Evolutionary conservation across 345 rosid genomes (phyloP), one percentile per base, ranked within the genome.

Genomic region (Litchi chinensis): DNA sequence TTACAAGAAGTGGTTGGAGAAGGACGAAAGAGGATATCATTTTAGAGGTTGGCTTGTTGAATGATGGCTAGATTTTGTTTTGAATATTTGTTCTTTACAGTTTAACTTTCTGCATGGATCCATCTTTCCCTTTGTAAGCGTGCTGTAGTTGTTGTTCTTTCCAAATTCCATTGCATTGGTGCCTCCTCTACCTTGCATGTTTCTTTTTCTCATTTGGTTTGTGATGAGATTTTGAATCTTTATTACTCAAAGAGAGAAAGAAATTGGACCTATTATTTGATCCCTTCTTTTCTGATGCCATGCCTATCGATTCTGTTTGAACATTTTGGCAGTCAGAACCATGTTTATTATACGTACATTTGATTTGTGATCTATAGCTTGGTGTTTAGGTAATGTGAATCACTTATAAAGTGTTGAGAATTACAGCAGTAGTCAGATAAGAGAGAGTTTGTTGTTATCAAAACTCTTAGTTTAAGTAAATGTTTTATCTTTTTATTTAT

Each of bases 11-110:
- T 66, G 99, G 98, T 74, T 94, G 99, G 99, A 78, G 69, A 85
- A 91, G 97, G 89, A 94, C 98, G 6, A 96, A 96, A 87, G 97
- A 90, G 2, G 98, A 96, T 73, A 48, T 91, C 66, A 76, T 91
- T 57, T 65, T 90, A 39, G 94, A 96, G 98, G 98, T 96, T 75
- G 79, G 22, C 7, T 43, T 73, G 71, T 54, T 62, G 41, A 18
- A 13, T 65, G 68, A 73, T 52, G 67, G 62, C 46, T 73, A 13
- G 21, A 32, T 39, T 71, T 72, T 66, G 26, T 72, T 67, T 68
- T 32, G 39, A 64, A 15, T 46, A 26, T 26, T 26, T 28, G n/a
- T 50, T 15, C 19, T 48, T 52, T 40, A 52, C 32, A 71, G 54
- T 48, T 71, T n/a, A 50, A 15, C n/a, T 37, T 57, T 19, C 66